phyloP scores from a whole-genome alignment of 2,329 filamentous ascomycete genomes.

The Fusarium sp. region DNA sequence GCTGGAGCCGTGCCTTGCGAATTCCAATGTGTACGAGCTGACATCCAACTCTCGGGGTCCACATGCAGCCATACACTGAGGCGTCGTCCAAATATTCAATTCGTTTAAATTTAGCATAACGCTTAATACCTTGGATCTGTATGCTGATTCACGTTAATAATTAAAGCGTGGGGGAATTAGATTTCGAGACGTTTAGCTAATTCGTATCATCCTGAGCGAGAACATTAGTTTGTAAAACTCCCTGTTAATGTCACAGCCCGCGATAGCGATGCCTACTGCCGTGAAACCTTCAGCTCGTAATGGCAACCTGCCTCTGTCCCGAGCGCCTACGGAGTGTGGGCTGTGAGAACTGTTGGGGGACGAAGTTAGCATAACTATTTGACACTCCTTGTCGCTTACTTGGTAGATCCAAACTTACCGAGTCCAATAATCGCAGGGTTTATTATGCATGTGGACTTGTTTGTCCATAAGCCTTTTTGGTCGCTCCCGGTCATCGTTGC shows the following conservation, averaged over 20 bases:
- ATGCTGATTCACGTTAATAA: constrained; percentile 7
- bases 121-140: background rate
- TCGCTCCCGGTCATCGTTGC: constrained; percentile 1
- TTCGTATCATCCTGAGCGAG: constrained; percentile 10
- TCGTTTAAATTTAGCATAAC: background rate
- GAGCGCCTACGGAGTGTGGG: background rate
- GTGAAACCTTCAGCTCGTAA: constrained; percentile 5
- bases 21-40: constrained; percentile 3
- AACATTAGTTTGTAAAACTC: constrained; percentile 10
- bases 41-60: background rate
- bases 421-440: constrained; percentile 4
- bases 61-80: background rate
- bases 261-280: constrained; percentile 16
- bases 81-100: background rate
- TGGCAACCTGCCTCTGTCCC: constrained; percentile 19
- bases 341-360: background rate
- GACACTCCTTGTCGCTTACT: background rate
- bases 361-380: constrained; percentile 9
- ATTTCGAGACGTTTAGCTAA: constrained; percentile 9
- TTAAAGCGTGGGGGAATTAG: constrained; percentile 8
- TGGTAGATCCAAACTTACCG: background rate
- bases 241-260: background rate
- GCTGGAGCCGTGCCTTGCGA: constrained; percentile 17
- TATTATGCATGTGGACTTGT: constrained; percentile 9
- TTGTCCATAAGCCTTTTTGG: background rate